A percentile compares a stretch with the other conserved stretches of the same genome.
Evolutionary conservation across 2,329 filamentous ascomycete species (phyloP).

Genomic region (Sporothrix mexicana): DNA sequence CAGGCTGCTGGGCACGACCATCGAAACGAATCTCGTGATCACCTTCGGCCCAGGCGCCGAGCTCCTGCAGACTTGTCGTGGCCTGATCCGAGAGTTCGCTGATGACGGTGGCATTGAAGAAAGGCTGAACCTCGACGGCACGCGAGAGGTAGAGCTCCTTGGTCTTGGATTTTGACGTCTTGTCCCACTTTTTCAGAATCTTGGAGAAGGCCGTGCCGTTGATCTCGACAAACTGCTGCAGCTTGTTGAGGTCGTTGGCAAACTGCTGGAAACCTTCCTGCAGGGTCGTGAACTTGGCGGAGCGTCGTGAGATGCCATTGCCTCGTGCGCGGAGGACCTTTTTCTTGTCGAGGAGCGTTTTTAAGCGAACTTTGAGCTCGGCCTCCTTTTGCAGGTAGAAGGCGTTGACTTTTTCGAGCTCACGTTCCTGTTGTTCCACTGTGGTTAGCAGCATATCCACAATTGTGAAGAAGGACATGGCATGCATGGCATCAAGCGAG

Average conservation of each 20-base stretch:
- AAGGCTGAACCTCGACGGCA: conserved; percentile 95
- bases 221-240: conserved; percentile 98
- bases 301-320: conserved; percentile 79
- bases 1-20: conserved; percentile 49
- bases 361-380: conserved; percentile 93
- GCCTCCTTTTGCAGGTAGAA: conserved; percentile 98
- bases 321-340: conserved; percentile 81
- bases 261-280: conserved; percentile 98
- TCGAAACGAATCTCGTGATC: conserved; percentile 84
- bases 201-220: conserved; percentile 98
- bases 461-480: background rate
- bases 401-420: conserved; percentile 97
- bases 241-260: conserved; percentile 93
- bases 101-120: conserved; percentile 96
- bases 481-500: background rate
- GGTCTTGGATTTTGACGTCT: conserved; percentile 97
- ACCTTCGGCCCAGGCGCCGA: conserved; percentile 96
- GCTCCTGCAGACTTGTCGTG: conserved; percentile 91
- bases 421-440: conserved; percentile 78
- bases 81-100: conserved; percentile 96
- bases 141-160: conserved; percentile 96
- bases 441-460: conserved; percentile 47
- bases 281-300: conserved; percentile 90
- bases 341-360: conserved; percentile 94
- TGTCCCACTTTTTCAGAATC: conserved; percentile 99